Evolutionary conservation across 2,329 filamentous ascomycete genomes (phyloP).

Genomic region (Ilyonectria robusta): DNA sequence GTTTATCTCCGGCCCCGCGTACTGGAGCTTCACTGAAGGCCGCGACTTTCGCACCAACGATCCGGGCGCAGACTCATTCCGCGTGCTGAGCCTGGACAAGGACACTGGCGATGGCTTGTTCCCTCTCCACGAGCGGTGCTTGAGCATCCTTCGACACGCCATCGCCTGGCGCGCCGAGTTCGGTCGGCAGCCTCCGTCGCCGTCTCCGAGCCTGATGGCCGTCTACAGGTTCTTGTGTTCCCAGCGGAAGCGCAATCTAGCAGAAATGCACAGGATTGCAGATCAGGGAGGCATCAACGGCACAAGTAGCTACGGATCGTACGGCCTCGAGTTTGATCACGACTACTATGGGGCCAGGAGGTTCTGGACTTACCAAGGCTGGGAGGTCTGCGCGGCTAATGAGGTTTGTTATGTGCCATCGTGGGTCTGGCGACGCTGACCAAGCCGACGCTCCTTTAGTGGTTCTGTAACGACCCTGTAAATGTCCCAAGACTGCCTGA

Average conservation of each 20-base stretch:
- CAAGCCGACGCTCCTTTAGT: not conserved
- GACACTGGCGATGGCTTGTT: constrained; percentile 2
- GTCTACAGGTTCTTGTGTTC: not conserved
- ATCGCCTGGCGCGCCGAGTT: not conserved
- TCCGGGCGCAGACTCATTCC: constrained; percentile 1
- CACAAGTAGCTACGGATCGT: constrained; percentile 3
- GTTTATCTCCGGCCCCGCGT: constrained; percentile 10
- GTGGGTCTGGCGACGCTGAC: not conserved
- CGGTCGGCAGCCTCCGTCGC: not conserved
- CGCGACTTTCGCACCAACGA: constrained; percentile 1
- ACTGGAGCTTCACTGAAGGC: constrained; percentile 12
- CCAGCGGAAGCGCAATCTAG: not conserved
- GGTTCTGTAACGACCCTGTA: not conserved
- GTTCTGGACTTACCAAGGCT: constrained; percentile 16
- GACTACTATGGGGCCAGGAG: constrained; percentile 15
- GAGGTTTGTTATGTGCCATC: constrained; percentile 7
- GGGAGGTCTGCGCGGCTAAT: constrained; percentile 3
- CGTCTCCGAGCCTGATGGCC: not conserved
- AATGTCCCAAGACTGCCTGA: not conserved
- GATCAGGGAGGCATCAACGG: not conserved
- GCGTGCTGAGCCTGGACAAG: not conserved
- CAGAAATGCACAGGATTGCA: constrained; percentile 2
- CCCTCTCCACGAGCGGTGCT: constrained; percentile 8
- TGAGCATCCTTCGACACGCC: constrained; percentile 8
- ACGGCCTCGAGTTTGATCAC: constrained; percentile 19